Evolutionary conservation across 2,329 filamentous ascomycete genomes (phyloP).

Genomic region (Zymoseptoria brevis): DNA sequence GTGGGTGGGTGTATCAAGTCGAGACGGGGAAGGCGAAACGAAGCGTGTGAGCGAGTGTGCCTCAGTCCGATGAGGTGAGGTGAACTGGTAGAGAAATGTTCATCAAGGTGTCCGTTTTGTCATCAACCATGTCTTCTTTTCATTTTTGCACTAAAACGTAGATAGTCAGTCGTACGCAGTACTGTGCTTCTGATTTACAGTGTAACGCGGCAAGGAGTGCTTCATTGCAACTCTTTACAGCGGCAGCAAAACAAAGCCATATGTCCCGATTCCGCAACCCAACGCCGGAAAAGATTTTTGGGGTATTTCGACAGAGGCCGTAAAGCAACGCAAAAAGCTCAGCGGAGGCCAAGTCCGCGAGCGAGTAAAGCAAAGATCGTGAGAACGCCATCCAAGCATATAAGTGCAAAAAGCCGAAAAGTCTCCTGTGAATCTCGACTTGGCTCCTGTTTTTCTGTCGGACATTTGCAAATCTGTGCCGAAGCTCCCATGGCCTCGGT

Average conservation of each 20-base stretch:
- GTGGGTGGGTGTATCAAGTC: conserved; percentile 72
- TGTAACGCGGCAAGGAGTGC: background rate
- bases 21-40: conserved; percentile 57
- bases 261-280: background rate
- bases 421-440: background rate
- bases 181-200: background rate
- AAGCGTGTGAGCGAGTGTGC: conserved; percentile 32
- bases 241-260: background rate
- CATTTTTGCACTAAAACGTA: background rate
- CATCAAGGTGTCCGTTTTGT: background rate
- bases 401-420: background rate
- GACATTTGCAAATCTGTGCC: background rate
- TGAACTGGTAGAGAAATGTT: background rate
- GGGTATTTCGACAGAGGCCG: background rate
- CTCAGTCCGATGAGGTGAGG: background rate
- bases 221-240: background rate
- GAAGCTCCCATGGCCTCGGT: background rate
- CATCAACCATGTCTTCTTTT: background rate
- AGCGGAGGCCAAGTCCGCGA: background rate
- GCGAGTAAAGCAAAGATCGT: background rate
- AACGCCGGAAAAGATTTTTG: background rate
- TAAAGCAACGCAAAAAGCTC: background rate
- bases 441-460: background rate
- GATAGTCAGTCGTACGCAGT: background rate
- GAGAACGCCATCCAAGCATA: background rate